These are phyloP conservation scores for Erysimum pusillum DNA, from an alignment of 441 rosid species.

Conservation along the genomic window DNA sequence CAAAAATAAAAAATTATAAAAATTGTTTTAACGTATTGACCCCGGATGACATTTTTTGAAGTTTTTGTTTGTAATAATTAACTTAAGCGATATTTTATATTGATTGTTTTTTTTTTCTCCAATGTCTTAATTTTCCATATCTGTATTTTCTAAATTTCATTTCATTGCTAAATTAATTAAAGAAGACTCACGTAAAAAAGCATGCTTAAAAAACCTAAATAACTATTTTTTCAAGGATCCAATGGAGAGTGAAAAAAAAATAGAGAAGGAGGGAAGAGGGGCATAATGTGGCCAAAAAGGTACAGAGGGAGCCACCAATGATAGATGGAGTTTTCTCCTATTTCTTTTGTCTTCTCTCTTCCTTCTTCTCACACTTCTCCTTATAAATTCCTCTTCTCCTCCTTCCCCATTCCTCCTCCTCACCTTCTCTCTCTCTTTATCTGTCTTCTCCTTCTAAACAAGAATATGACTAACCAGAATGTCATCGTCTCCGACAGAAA, in stretches of 20 bases:
- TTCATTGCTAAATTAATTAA: neutral
- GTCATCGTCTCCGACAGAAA: constrained; percentile 53
- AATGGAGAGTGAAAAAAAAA: neutral
- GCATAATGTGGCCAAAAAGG: constrained; percentile 49
- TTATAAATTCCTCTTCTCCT: constrained; percentile 53
- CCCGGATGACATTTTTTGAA: neutral
- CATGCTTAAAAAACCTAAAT: constrained; percentile 5
- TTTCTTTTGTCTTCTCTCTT: constrained; percentile 45
- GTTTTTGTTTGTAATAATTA: neutral
- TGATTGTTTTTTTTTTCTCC: neutral
- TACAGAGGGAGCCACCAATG: constrained; percentile 56
- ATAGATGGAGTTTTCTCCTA: constrained; percentile 18
- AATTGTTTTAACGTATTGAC: neutral
- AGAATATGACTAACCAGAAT: constrained; percentile 63
- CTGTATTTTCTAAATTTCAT: neutral
- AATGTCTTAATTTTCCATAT: neutral
- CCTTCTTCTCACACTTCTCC: constrained; percentile 48
- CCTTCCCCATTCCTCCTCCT: constrained; percentile 51
- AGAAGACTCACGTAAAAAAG: neutral
- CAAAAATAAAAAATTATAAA: neutral
- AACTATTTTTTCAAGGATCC: neutral
- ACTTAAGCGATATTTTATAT: no score
- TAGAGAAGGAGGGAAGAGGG: neutral
- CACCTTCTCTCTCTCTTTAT: constrained; percentile 16
- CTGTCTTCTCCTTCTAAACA: constrained; percentile 34